Conservation (phyloP, 805 yeast species). For the Wickerhamomyces rabaulensis region DNA sequence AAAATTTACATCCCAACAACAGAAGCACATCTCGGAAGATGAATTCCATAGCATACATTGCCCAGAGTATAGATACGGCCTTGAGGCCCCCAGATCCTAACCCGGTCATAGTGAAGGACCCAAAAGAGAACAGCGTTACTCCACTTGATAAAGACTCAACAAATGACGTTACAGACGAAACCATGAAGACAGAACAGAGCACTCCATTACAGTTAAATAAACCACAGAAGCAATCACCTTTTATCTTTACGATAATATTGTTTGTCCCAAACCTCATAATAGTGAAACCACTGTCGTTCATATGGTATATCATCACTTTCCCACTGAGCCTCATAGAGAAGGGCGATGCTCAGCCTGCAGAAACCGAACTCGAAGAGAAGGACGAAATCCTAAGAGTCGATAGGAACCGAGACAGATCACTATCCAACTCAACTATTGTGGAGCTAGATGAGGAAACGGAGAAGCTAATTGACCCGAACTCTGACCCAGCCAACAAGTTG, state of each 20-base stretch:
- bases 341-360: neutral
- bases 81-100: conserved; percentile 12
- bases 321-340: conserved; percentile 45
- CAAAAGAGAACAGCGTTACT: neutral
- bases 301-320: conserved; percentile 48
- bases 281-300: conserved; percentile 43
- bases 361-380: neutral
- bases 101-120: conserved; percentile 8
- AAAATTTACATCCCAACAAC: neutral
- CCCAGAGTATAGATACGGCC: conserved; percentile 21
- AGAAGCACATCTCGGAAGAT: conserved; percentile 1
- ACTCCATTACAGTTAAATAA: neutral
- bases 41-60: conserved; percentile 25
- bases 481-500: conserved; percentile 5
- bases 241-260: conserved; percentile 26
- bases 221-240: conserved; percentile 3
- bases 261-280: conserved; percentile 47
- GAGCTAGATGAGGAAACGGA: conserved; percentile 9
- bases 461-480: conserved; percentile 1
- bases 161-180: neutral
- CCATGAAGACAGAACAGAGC: neutral
- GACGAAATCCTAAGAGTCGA: neutral
- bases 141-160: neutral
- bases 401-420: neutral
- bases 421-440: conserved; percentile 9